Base-by-base conservation (phyloP, 352 stramenopile genomes). In the Peronosclerospora sorghi region DNA sequence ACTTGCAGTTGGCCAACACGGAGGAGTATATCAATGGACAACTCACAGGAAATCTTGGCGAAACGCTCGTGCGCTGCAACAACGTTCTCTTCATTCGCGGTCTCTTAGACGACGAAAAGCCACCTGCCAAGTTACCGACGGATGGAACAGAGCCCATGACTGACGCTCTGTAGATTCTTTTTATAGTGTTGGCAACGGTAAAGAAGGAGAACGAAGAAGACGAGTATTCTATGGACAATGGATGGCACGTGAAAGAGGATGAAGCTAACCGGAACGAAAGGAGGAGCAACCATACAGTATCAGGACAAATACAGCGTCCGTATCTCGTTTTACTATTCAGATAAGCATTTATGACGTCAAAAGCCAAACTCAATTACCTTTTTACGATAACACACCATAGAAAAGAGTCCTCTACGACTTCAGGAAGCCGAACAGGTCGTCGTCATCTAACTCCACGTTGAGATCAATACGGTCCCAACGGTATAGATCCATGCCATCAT, bases 31-130 rank as follows among this genome's bases (percentile, higher is more conserved):
- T 99, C 48, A 94, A 98, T 70, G 95, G 95, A 45, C 70, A 97
- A 56, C 86, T 97, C 35, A 93, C 95, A 6, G 96, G 96, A 36
- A 95, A 94, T 57, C 65, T 99, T 45, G 96, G 96, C 13, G 96
- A 99, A 68, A 92, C 98, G 32, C 78, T 99, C 24, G 98, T 99
- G 52, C 86, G 96, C 51, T 99, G 96, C 61, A 99, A 99, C 74
- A 99, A 99, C 74, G 94, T 99, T 20, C 73, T 99, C 20, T 99
- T 98, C 62, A 83, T 99, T 20, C 78, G 90, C 37, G 84, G 79
- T 5, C 79, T 88, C 3, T 48, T 75, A 35, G 77, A 89, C 35
- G 80, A 79, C 41, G 77, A 84, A 49, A 86, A 81, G 56, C 64
- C 72, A 15, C 68, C 72, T 2, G 59, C 60, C 8, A 65, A 72